A percentile compares a stretch with the other conserved stretches of the same genome.
These are phyloP conservation scores for Akanthomyces lecanii DNA, from an alignment of 2,329 filamentous ascomycete species.

Conservation along the genomic window DNA sequence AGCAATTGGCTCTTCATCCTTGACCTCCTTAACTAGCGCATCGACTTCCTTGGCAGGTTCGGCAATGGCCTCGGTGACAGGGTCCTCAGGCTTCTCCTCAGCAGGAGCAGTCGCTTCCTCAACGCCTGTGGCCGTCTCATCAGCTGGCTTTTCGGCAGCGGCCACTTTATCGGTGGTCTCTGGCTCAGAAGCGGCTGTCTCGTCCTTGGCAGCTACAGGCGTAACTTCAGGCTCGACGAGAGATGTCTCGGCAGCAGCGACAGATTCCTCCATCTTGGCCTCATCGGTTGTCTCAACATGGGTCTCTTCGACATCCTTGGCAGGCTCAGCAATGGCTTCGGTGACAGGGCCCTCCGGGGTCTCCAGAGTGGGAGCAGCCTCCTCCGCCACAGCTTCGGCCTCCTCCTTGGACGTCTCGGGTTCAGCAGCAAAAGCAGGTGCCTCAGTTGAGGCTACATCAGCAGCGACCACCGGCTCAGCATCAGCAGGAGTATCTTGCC, in stretches of 20 bases:
- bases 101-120: slow-evolving; percentile 3
- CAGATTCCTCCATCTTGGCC: neutral
- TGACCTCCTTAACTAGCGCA: neutral
- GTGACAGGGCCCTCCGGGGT: slow-evolving; percentile 12
- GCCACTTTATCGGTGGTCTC: neutral
- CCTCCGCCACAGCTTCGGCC: slow-evolving; percentile 15
- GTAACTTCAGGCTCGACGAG: slow-evolving; percentile 13
- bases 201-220: slow-evolving; percentile 10
- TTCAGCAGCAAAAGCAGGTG: slow-evolving; percentile 22
- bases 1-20: neutral
- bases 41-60: neutral
- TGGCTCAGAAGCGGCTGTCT: slow-evolving; percentile 17
- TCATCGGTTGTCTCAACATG: neutral
- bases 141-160: neutral
- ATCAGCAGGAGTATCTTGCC: slow-evolving; percentile 16
- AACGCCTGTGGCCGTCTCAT: neutral
- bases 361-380: neutral
- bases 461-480: slow-evolving; percentile 14
- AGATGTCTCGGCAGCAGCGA: slow-evolving; percentile 19
- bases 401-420: slow-evolving; percentile 8
- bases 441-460: neutral
- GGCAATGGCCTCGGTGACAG: neutral
- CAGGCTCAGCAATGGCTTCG: slow-evolving; percentile 18
- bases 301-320: slow-evolving; percentile 19
- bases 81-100: slow-evolving; percentile 7